Evolutionary conservation across 331 rosid species (phyloP), one percentile per base, ranked within the genome.

Genomic region (Telfairia occidentalis): DNA sequence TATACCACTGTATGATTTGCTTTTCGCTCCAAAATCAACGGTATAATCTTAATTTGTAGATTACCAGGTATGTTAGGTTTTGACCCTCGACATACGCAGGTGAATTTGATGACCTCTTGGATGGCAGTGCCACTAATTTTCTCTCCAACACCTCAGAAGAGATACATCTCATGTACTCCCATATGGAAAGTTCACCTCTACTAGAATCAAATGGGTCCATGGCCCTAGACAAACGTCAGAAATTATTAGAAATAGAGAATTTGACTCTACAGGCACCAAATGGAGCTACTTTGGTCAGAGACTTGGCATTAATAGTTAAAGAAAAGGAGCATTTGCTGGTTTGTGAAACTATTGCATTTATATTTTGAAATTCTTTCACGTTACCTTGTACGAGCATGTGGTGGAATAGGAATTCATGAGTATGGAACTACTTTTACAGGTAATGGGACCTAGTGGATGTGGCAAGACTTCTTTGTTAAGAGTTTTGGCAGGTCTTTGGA

Each of bases 401-500:
- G 76, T 34, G 1, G 12, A 73, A 24, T 73, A 46, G 65, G 24
- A 23, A 74, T 80, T 70, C 71, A 50, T 77, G 76, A n/a, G 57
- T 54, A 71, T 75, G 42, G 65, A 74, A 77, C 32, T 64, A 15
- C 64, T 63, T 81, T 81, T 63, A 78, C 89, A 95, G 97, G 90
- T 91, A 55, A 88, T 82, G 69, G 97, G 98, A 66, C 96, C 96
- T 37, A 95, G 98, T 59, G 98, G 98, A 76, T 84, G 97, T 55
- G 97, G 98, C 9, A 91, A 95, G 83, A 95, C 98, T 72, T 91
- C 97, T 76, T 84, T 95, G 80, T 81, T 95, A 80, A 86, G 97
- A 86, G 90, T 90, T 67, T 73, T 91, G 96, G 92, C 97, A 76
- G 98, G 98, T 83, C 90, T 91, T 59, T 95, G 96, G 96, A 90